Percentiles rank a stretch among this genome's conserved stretches.
Evolutionary conservation across 768 basidiomycete species (phyloP).

Genomic region (Rhodotorula graminis): DNA sequence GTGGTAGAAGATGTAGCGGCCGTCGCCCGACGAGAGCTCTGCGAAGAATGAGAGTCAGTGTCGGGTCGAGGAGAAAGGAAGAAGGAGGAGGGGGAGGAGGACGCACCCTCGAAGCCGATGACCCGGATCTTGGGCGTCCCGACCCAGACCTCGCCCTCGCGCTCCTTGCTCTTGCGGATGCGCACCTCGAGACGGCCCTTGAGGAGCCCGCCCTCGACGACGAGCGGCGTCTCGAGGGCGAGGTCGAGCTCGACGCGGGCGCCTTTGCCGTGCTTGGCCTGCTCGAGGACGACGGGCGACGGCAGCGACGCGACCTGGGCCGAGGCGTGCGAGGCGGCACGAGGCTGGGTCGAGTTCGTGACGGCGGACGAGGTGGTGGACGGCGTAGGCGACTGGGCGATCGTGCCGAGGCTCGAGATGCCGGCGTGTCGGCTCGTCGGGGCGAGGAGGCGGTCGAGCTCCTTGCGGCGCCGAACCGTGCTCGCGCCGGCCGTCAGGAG

Average conservation of each 20-base stretch:
- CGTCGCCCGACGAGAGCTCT: slow-evolving; percentile 49
- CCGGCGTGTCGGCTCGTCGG: neutral
- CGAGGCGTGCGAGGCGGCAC: slow-evolving; percentile 8
- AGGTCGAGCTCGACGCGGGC: slow-evolving; percentile 80
- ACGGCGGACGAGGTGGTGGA: slow-evolving; percentile 27
- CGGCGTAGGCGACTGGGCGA: slow-evolving; percentile 27
- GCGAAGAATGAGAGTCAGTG: neutral
- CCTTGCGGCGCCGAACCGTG: slow-evolving; percentile 34
- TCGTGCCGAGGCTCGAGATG: slow-evolving; percentile 4
- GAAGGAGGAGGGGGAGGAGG: no score
- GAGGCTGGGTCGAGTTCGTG: slow-evolving; percentile 33
- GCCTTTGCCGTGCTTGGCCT: slow-evolving; percentile 58
- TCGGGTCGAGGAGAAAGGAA: neutral
- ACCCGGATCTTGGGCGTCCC: slow-evolving; percentile 72
- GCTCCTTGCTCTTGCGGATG: slow-evolving; percentile 58
- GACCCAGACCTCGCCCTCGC: slow-evolving; percentile 58
- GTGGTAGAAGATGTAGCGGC: slow-evolving; percentile 78
- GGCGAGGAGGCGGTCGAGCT: slow-evolving; percentile 38
- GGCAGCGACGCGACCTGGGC: neutral
- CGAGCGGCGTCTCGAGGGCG: slow-evolving; percentile 64
- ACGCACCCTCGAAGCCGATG: slow-evolving; percentile 72
- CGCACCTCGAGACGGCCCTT: slow-evolving; percentile 65
- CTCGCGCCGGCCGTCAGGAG: slow-evolving; percentile 40
- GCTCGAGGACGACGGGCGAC: slow-evolving; percentile 57
- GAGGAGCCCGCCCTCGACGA: slow-evolving; percentile 72